Percentiles rank a stretch among this genome's conserved stretches.
phyloP scores from a whole-genome alignment of 371 early-diverging fungal genomes.

The Apophysomyces trapeziformis region DNA sequence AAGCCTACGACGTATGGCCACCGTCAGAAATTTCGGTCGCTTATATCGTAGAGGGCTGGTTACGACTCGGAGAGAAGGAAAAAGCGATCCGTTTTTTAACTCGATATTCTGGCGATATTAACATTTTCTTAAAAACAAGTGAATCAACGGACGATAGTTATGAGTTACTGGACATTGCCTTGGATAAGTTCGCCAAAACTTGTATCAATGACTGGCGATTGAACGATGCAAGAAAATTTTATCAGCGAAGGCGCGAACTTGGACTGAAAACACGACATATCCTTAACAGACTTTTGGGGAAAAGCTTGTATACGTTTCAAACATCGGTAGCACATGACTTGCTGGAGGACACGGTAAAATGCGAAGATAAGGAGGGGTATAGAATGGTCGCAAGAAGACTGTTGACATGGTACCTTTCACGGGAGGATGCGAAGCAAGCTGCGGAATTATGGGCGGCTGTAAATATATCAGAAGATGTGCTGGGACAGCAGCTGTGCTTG shows the following conservation, averaged over 20 bases:
- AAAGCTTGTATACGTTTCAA: constrained; percentile 29
- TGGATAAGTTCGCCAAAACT: constrained; percentile 26
- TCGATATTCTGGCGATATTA: constrained; percentile 7
- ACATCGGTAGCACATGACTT: constrained; percentile 16
- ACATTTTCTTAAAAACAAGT: constrained; percentile 2
- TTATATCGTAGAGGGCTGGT: constrained; percentile 23
- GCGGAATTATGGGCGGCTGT: constrained; percentile 27
- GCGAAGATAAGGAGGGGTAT: constrained; percentile 22
- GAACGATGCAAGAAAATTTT: constrained; percentile 28
- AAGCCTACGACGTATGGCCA: neutral
- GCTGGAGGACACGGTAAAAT: constrained; percentile 20
- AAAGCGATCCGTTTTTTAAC: constrained; percentile 21
- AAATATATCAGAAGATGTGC: neutral
- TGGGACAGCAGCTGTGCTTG: neutral
- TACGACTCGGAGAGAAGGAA: constrained; percentile 17
- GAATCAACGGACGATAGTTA: constrained; percentile 8
- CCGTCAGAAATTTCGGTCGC: constrained; percentile 15
- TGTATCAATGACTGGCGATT: constrained; percentile 24
- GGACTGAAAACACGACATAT: constrained; percentile 22
- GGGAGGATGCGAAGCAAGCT: constrained; percentile 25
- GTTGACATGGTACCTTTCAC: constrained; percentile 24
- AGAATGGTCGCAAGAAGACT: constrained; percentile 20
- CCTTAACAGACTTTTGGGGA: constrained; percentile 21
- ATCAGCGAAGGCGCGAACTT: constrained; percentile 18
- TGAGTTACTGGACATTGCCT: constrained; percentile 23